Evolutionary conservation across 441 rosid species (phyloP), one percentile per base, ranked within the genome.

Genomic region (Bruguiera hainesii): DNA sequence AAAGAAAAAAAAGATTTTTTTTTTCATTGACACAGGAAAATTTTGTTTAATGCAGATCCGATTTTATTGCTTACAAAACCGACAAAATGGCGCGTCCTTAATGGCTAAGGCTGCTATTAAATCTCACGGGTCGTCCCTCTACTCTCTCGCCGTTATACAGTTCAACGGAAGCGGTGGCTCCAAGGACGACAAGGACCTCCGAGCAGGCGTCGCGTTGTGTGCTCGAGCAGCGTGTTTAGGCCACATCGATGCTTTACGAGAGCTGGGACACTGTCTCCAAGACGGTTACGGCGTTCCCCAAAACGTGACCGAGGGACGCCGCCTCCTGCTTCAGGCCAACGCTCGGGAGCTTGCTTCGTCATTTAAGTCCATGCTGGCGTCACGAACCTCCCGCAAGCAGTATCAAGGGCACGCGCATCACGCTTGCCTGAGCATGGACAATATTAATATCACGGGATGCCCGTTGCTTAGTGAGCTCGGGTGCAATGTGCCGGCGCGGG

Each of bases 131-230:
- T 76, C 75, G 61, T 92, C 98, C 1, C 85, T 93, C 0, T 89
- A 93, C 66, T 82, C 98, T n/a, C 87, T 91, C n/a, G 80, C 93
- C 1, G 84, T 93, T 61, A 88, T 91, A 33, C 97, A 90, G 71
- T 93, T 93, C 71, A 93, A 93, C 85, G 98, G 98, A 49, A 93
- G 98, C 57, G 95, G 97, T 3, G 88, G 85, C 29, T 77, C 86
- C 21, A 91, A 83, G 69, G 68, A 51, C 64, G 87, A 90, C 37
- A 93, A 85, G 63, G 85, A 89, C 52, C 85, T 88, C 50, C 83
- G 83, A 5, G 91, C 98, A 33, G 97, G 96, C 0, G 91, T 89
- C 7, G 86, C 93, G 4, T 75, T 93, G 1, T 89, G 96, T 66
- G 88, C 93, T 3, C 84, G 93, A 46, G 91, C 98, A 0, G 88